Percentiles rank a stretch among this genome's conserved stretches.
Evolutionary conservation across 768 basidiomycete genomes (phyloP).

Genomic region (Hirschioporus abietinus): DNA sequence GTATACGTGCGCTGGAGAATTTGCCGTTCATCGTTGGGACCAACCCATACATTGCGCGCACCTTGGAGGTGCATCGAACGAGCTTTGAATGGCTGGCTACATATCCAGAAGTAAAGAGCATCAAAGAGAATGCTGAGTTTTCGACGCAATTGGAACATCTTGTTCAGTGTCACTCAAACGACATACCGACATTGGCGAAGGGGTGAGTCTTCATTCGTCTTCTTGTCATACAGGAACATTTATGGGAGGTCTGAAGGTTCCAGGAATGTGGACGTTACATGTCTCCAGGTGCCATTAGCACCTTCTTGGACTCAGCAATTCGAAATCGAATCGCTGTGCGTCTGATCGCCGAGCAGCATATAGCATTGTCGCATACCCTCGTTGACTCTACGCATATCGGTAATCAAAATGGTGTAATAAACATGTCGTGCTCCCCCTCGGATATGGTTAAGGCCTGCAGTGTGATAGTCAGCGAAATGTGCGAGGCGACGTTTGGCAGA

Average conservation of each 20-base stretch:
- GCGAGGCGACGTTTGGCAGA: constrained; percentile 76
- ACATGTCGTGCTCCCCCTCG: constrained; percentile 64
- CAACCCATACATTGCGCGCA: constrained; percentile 78
- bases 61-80: constrained; percentile 59
- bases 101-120: constrained; percentile 56
- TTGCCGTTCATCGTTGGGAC: constrained; percentile 87
- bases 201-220: constrained; percentile 43
- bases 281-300: constrained; percentile 70
- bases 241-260: constrained; percentile 43
- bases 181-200: constrained; percentile 88
- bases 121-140: constrained; percentile 68
- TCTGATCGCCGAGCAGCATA: constrained; percentile 88
- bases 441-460: constrained; percentile 75
- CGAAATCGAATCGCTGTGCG: constrained; percentile 84
- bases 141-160: constrained; percentile 62
- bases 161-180: constrained; percentile 76
- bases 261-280: constrained; percentile 84
- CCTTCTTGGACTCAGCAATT: constrained; percentile 80
- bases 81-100: constrained; percentile 68
- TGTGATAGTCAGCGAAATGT: constrained; percentile 79
- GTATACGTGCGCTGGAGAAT: constrained; percentile 66
- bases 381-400: constrained; percentile 28
- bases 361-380: constrained; percentile 71
- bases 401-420: constrained; percentile 57
- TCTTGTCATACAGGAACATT: constrained; percentile 5